A percentile compares a stretch with the other conserved stretches of the same genome.
Conservation (phyloP, 495 filamentous ascomycete species). For the Hypoxylon rickii region DNA sequence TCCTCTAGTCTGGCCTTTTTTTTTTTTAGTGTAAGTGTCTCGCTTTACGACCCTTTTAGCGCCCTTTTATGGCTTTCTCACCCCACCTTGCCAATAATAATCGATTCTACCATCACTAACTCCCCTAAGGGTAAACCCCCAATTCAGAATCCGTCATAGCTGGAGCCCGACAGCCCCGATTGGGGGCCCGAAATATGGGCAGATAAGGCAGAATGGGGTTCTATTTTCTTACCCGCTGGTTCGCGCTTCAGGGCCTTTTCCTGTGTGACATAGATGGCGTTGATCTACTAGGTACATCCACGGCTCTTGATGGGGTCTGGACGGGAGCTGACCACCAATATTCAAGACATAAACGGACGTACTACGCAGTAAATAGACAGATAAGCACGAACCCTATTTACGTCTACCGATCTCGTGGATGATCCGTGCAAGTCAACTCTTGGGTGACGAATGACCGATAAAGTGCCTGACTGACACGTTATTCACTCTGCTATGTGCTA, state of each 20-base stretch:
- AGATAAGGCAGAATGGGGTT: neutral
- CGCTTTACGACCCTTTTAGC: neutral
- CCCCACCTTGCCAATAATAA: neutral
- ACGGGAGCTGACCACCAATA: too few species aligned
- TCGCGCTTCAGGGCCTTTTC: neutral
- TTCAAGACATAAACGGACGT: too few species aligned
- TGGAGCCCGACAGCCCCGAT: too few species aligned
- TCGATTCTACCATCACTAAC: neutral
- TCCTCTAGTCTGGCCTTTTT: too few species aligned
- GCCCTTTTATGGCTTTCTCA: neutral
- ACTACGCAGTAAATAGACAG: too few species aligned
- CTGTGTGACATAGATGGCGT: neutral
- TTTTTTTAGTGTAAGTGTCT: neutral
- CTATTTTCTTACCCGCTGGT: neutral
- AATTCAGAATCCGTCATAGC: neutral
- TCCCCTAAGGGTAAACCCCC: neutral
- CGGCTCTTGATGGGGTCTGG: too few species aligned
- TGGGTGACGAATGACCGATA: too few species aligned
- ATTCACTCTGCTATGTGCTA: too few species aligned
- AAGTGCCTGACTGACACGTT: too few species aligned
- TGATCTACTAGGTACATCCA: neutral
- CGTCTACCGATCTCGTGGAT: neutral
- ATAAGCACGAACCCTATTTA: neutral
- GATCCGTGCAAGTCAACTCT: neutral
- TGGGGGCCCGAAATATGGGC: neutral